A percentile compares a stretch with the other conserved stretches of the same genome.
Evolutionary conservation across 2,329 filamentous ascomycete species (phyloP).

Genomic region (Parastagonospora avenae): DNA sequence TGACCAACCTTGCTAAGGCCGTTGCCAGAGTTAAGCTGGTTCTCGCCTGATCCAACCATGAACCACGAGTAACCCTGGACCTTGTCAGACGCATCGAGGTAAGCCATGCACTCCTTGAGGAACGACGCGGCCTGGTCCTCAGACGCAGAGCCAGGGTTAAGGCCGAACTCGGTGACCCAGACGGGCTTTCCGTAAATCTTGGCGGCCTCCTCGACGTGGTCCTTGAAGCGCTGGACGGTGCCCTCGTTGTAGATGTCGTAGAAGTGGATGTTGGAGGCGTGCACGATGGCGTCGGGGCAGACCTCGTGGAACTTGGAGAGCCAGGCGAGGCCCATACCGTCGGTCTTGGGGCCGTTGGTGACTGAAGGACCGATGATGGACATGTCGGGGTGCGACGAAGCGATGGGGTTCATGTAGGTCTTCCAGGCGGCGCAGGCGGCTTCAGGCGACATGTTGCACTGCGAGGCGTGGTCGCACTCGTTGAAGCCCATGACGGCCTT

Average conservation of each 20-base stretch:
- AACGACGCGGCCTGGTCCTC: constrained; percentile 38
- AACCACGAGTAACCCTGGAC: constrained; percentile 47
- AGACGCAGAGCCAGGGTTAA: constrained; percentile 35
- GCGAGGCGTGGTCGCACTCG: constrained; percentile 41
- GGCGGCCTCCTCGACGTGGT: constrained; percentile 46
- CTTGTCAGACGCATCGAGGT: constrained; percentile 36
- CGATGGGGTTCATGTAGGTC: constrained; percentile 41
- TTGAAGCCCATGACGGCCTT: constrained; percentile 48
- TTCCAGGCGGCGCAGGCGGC: constrained; percentile 40
- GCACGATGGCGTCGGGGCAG: constrained; percentile 43
- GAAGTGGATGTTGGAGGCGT: constrained; percentile 48
- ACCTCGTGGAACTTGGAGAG: constrained; percentile 35
- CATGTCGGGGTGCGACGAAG: constrained; percentile 30
- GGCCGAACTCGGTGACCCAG: constrained; percentile 48
- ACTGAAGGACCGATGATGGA: constrained; percentile 43
- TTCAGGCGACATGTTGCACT: constrained; percentile 41
- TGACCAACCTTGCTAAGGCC: constrained; percentile 30
- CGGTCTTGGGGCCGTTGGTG: constrained; percentile 25
- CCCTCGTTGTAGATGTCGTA: constrained; percentile 41
- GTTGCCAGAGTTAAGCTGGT: constrained; percentile 33
- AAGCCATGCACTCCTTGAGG: constrained; percentile 41
- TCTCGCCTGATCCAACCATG: constrained; percentile 40
- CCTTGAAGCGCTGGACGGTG: constrained; percentile 42
- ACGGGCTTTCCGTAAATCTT: constrained; percentile 35
- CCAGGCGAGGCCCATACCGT: constrained; percentile 38